Base-by-base conservation (phyloP, 202 grass and related monocot species). In the Cymbopogon flexuosus region DNA sequence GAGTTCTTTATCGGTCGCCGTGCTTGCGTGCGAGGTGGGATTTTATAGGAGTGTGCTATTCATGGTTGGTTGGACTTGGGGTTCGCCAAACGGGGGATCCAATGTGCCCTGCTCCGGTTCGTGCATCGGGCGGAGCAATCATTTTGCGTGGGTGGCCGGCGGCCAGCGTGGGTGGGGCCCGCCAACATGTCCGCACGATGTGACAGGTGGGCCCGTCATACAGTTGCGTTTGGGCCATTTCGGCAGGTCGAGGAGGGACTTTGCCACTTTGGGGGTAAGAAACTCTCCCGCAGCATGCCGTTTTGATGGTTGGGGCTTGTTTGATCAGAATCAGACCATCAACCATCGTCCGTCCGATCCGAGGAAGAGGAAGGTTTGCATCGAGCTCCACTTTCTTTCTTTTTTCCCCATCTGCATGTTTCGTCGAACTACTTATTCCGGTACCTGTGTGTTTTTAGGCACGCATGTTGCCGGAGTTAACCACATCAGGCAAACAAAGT, bases 1-100 rank as follows among this genome's bases (percentile, higher is more conserved):
- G 27, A 27, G 27, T 33, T 33, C 31, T 33, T 33, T 33, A 33
- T 33, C 31, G 31, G 31, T 33, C 31, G 31, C 31, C 31, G 31
- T 36, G 35, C 8, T 9, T 42, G 40, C 40, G 40, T 6, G 62
- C 22, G 21, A 62, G 79, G 65, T 60, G 56, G 45, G 66, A 29
- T 52, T 79, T 8, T 58, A 74, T 58, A 66, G 69, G 68, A 57
- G 41, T 23, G 35, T 41, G 79, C n/a, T 54, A 70, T 36, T 58
- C 71, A 69, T 54, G 62, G 73, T 39, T 79, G 5, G 80, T 84
- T 88, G 86, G 80, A 79, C 80, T 73, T 88, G 3, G 86, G 80
- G 80, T 83, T 79, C 49, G 60, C 61, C 13, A 30, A 88, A 74
- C 3, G 61, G 75, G 68, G 86, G 80, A 79, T 88, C 86, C 85